Conservation (phyloP, 768 basidiomycete species). For the Rhodotorula diobovata region DNA sequence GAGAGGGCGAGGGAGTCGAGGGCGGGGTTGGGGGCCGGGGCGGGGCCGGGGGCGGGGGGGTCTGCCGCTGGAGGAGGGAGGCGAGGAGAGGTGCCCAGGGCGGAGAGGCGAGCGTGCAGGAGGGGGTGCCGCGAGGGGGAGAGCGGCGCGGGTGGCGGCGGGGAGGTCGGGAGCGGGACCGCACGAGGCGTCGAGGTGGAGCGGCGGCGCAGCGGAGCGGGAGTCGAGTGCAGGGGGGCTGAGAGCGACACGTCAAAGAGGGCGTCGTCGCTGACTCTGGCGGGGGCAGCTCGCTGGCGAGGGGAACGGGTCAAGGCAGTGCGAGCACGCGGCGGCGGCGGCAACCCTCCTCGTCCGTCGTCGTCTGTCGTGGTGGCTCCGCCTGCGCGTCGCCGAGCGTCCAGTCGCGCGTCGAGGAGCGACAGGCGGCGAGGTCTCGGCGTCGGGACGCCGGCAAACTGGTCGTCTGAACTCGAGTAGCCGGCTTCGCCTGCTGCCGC, state of each 20-base stretch:
- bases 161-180: neutral
- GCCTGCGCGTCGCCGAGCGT: neutral
- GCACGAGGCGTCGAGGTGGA: neutral
- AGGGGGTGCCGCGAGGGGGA: neutral
- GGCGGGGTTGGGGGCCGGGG: neutral
- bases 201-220: neutral
- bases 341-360: no score
- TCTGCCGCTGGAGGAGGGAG: neutral
- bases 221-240: neutral
- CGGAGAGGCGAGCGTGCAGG: neutral
- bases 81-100: no score
- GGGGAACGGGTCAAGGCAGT: neutral
- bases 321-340: neutral
- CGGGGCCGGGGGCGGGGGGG: neutral
- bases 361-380: neutral
- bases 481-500: neutral
- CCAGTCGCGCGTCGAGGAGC: neutral
- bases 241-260: neutral
- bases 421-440: neutral
- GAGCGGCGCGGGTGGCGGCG: neutral
- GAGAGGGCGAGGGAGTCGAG: neutral
- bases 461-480: conserved; percentile 22
- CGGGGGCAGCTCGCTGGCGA: neutral
- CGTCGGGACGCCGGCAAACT: conserved; percentile 23
- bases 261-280: neutral